Percentiles rank a stretch among this genome's conserved stretches.
phyloP scores from a whole-genome alignment of 345 rosid genomes.

The Hibiscus syriacus region DNA sequence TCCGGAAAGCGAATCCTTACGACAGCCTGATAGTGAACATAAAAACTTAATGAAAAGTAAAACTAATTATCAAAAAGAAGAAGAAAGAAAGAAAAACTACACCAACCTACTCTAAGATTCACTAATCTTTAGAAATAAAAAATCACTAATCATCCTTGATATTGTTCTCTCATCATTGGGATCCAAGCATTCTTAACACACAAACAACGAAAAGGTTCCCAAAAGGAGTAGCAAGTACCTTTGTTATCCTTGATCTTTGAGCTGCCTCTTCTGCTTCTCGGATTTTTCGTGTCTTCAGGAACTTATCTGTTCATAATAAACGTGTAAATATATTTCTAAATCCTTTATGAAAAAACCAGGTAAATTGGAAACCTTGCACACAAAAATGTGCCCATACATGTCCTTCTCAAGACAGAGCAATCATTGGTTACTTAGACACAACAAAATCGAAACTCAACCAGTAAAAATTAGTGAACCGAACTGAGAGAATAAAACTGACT shows the following conservation, averaged over 20 bases:
- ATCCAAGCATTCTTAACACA: background rate
- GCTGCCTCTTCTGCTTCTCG: constrained; percentile 91
- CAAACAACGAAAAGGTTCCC: background rate
- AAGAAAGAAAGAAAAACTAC: too few relatives aligned
- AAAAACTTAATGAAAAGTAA: constrained; percentile 10
- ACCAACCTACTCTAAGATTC: background rate
- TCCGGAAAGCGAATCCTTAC: constrained; percentile 89
- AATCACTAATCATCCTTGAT: background rate
- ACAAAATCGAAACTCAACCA: background rate
- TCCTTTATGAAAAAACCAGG: background rate
- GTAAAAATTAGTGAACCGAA: background rate
- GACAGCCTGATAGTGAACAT: constrained; percentile 37
- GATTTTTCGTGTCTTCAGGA: constrained; percentile 67
- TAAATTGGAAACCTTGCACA: background rate
- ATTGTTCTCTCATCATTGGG: background rate
- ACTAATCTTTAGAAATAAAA: too few relatives aligned
- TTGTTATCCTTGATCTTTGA: constrained; percentile 58
- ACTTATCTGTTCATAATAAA: constrained; percentile 41
- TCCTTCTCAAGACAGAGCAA: background rate
- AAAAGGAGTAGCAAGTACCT: constrained; percentile 33
- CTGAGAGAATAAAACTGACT: background rate
- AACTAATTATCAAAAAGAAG: too few relatives aligned
- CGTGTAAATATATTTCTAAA: background rate
- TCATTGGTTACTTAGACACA: background rate
- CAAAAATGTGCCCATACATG: background rate